Percentiles rank a stretch among this genome's conserved stretches.
Evolutionary conservation across 2,329 filamentous ascomycete species (phyloP).

Genomic region (Tolypocladium pustulatum): DNA sequence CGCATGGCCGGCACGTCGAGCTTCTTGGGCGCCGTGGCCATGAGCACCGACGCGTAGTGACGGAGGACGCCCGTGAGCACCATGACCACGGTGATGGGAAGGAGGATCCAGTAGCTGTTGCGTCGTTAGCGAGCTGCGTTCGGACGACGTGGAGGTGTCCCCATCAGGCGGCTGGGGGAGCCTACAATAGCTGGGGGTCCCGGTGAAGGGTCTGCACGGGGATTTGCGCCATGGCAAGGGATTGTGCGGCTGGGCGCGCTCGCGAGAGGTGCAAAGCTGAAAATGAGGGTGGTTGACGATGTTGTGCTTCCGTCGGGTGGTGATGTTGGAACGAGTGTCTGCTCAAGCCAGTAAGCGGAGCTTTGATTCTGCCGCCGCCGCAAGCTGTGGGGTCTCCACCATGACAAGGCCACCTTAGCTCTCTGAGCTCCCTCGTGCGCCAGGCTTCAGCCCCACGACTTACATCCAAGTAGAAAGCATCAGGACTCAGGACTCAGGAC

Average conservation of each 20-base stretch:
- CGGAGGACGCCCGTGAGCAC: constrained; percentile 90
- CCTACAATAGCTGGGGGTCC: constrained; percentile 96
- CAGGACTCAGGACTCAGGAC: constrained; percentile 1
- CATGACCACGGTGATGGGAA: constrained; percentile 97
- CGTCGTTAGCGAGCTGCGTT: background rate
- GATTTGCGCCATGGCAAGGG: constrained; percentile 62
- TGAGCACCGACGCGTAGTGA: constrained; percentile 90
- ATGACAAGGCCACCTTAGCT: background rate
- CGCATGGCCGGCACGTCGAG: constrained; percentile 64
- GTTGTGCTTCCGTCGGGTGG: background rate
- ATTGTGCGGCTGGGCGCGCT: constrained; percentile 4
- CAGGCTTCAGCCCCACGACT: background rate
- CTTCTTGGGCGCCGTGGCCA: constrained; percentile 76
- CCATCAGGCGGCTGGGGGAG: constrained; percentile 3
- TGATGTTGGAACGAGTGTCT: background rate
- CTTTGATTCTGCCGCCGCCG: constrained; percentile 9
- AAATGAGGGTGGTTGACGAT: background rate
- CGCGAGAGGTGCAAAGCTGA: background rate
- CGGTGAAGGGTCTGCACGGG: constrained; percentile 91
- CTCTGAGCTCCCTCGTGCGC: background rate
- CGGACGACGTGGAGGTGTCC: background rate
- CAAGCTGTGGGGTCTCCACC: background rate
- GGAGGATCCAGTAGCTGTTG: constrained; percentile 91
- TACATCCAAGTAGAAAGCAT: background rate
- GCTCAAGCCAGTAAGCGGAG: constrained; percentile 4